Percentiles rank a stretch among this genome's conserved stretches.
Evolutionary conservation across 305 asterid genomes (phyloP).

Genomic region (Rubia peregrina): DNA sequence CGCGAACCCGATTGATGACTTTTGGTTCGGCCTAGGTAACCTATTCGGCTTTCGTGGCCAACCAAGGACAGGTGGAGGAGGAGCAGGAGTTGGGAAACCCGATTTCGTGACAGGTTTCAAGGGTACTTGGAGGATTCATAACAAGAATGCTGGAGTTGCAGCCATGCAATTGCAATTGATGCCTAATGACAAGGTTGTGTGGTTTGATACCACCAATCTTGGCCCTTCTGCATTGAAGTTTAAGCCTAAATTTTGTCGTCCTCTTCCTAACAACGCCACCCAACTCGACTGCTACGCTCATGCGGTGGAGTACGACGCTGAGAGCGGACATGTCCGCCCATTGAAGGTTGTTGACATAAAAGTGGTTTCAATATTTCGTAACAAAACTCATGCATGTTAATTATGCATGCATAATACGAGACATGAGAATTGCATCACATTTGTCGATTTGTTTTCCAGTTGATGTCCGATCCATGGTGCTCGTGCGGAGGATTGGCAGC

Average conservation of each 20-base stretch:
- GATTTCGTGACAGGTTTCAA: constrained; percentile 17
- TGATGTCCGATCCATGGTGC: constrained; percentile 78
- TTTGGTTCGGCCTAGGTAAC: not conserved
- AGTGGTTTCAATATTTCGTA: not conserved
- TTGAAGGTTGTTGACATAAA: constrained; percentile 37
- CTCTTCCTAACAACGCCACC: constrained; percentile 21
- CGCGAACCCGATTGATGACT: not conserved
- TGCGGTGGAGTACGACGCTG: constrained; percentile 56
- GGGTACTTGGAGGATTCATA: constrained; percentile 53
- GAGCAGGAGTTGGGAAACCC: not conserved
- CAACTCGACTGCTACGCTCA: constrained; percentile 66
- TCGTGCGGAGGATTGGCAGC: constrained; percentile 61
- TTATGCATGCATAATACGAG: not conserved
- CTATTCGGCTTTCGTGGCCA: not conserved
- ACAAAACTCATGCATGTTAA: too few species aligned
- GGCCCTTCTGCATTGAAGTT: constrained; percentile 49
- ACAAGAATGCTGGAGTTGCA: constrained; percentile 51
- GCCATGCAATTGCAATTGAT: constrained; percentile 83
- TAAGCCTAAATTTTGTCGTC: constrained; percentile 38
- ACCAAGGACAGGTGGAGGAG: not conserved
- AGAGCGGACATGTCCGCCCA: constrained; percentile 39
- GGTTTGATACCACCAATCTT: constrained; percentile 75
- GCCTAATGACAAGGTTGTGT: constrained; percentile 62
- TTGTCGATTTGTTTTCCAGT: constrained; percentile 21
- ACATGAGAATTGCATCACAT: not conserved